phyloP scores from a whole-genome alignment of 176 grass and related monocot genomes.

The Thinopyrum elongatum region DNA sequence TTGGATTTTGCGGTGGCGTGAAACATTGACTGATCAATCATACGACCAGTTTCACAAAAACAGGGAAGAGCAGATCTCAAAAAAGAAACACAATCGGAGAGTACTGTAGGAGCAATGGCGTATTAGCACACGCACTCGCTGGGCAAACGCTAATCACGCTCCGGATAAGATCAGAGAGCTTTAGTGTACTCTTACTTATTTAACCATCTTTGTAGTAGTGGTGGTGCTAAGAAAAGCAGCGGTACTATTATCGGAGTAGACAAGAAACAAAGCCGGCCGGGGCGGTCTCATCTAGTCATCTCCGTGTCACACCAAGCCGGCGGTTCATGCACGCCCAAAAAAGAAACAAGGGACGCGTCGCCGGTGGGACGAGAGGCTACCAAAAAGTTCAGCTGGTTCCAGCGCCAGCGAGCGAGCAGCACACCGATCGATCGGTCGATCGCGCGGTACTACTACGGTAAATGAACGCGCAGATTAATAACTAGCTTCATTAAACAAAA shows the following conservation, averaged over 20 bases:
- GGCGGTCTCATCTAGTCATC: conserved; percentile 21
- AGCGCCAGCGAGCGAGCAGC: not conserved
- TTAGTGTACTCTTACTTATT: conserved; percentile 10
- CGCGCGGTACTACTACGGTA: not conserved
- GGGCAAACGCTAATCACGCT: conserved; percentile 31
- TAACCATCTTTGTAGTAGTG: not conserved
- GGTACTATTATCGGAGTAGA: not conserved
- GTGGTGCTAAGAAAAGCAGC: not conserved
- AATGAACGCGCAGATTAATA: not conserved
- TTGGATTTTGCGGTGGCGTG: not conserved
- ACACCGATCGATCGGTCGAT: not conserved
- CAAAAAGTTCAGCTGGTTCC: conserved; percentile 24
- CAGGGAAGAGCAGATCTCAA: not conserved
- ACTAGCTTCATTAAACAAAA: conserved; percentile 46
- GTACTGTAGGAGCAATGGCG: not conserved
- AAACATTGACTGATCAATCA: not conserved
- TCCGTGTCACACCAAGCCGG: conserved; percentile 35
- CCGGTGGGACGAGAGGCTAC: conserved; percentile 34
- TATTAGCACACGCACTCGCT: not conserved
- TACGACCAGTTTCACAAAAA: not conserved
- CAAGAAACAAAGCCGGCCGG: conserved; percentile 27
- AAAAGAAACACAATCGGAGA: not conserved
- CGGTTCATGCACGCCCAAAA: conserved; percentile 27
- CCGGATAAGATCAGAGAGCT: conserved; percentile 25
- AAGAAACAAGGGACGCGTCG: conserved; percentile 27